These are phyloP conservation scores for Trichophyton verrucosum DNA, from an alignment of 2,329 filamentous ascomycete species.

Conservation along the genomic window DNA sequence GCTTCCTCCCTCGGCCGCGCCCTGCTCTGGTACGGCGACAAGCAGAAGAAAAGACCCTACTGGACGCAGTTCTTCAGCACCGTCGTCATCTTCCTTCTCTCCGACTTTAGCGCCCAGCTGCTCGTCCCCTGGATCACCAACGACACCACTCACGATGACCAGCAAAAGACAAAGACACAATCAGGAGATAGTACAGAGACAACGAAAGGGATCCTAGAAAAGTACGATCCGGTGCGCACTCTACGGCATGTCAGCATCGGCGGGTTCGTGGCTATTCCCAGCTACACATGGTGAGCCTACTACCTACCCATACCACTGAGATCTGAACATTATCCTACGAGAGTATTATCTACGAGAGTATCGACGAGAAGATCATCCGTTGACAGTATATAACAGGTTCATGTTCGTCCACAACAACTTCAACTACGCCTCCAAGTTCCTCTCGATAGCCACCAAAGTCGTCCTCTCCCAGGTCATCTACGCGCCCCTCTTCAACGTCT, in stretches of 20 bases:
- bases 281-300: conserved; percentile 60
- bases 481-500: conserved; percentile 69
- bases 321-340: background rate
- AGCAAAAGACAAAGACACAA: too few species aligned
- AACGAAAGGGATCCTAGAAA: conserved; percentile 19
- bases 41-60: conserved; percentile 61
- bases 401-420: conserved; percentile 68
- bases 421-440: conserved; percentile 62
- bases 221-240: conserved; percentile 51
- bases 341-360: background rate
- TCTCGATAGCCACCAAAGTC: conserved; percentile 66
- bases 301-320: background rate
- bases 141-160: conserved; percentile 28
- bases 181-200: too few species aligned
- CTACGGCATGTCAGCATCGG: conserved; percentile 63
- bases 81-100: conserved; percentile 64
- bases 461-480: conserved; percentile 67
- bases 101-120: conserved; percentile 65
- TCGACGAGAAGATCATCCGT: too few species aligned
- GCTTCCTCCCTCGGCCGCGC: conserved; percentile 20
- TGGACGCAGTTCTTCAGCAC: conserved; percentile 66
- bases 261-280: conserved; percentile 58
- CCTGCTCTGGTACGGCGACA: conserved; percentile 48
- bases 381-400: conserved; percentile 43
- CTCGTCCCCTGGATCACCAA: conserved; percentile 34